Base-by-base conservation (phyloP, 2,329 filamentous ascomycete species). In the Phialemoniopsis sp. region DNA sequence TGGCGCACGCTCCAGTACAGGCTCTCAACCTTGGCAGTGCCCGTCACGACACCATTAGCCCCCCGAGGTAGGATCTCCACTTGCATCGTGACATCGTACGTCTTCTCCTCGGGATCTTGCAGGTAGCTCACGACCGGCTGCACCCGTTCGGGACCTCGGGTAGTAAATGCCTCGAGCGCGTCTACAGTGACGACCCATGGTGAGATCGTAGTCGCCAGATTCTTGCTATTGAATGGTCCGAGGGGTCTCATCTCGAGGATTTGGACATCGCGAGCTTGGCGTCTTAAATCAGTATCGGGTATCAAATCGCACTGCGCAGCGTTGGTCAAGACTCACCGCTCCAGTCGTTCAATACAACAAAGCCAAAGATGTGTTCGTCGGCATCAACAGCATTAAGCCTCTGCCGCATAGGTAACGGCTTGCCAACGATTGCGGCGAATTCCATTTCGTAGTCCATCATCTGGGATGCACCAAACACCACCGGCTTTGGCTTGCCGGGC, bases 331-430 rank as follows among this genome's bases (percentile, higher is more conserved):
- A 59, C 32, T 73, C 66, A 46, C 72, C 65, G 17, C 66, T 71
- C 79, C 79, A 84, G 45, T 83, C 78, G 45, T 83, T 83, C 12
- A 83, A 50, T 29, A 84, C 56, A 1, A 79, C 71, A n/a, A 80
- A 62, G 0, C 80, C 79, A 52, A 83, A 82, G 13, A 82, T 76
- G 46, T 82, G 74, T 1, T 76, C 66, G 7, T 76, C 67, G 0
- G 78, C 73, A 21, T 75, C 68, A 15, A 66, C 67, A 0, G 66
- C 57, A 0, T 54, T 48, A 1, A 75, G 43, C 1, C 56, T 53
- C 32, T 66, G 45, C 2, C 63, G 59, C n/a, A 62, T 46, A 0
- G 49, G 42, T 9, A 63, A 51, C 0, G 63, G 54, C 31, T 69
- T 68, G 3, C 68, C 67, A 8, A 73, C 57, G 3, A 73, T 51